Conservation (phyloP, 2,329 filamentous ascomycete genomes). For the Aspergillaceae sp. region DNA sequence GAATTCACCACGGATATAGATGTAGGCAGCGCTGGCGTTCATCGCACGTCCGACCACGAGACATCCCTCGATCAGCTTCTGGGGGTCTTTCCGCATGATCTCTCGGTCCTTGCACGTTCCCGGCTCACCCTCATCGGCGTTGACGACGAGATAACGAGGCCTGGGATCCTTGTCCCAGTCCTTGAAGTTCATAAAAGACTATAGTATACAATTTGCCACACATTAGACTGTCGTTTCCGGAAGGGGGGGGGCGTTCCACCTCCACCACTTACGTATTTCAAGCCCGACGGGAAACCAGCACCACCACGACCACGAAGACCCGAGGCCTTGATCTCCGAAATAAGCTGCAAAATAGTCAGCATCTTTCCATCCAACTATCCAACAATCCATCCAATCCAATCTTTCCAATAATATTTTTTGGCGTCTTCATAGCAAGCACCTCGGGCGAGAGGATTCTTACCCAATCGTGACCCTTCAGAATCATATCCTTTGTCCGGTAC, state of each 20-base stretch:
- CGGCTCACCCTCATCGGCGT: conserved; percentile 96
- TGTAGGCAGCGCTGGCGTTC: conserved; percentile 98
- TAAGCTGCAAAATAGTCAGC: conserved; percentile 53
- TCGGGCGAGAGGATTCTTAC: conserved; percentile 32
- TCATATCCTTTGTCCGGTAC: conserved; percentile 98
- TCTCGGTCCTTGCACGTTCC: conserved; percentile 99
- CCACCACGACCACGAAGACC: conserved; percentile 92
- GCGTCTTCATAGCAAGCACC: neutral
- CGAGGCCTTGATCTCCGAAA: conserved; percentile 92
- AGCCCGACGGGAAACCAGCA: conserved; percentile 91
- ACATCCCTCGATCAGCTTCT: conserved; percentile 97
- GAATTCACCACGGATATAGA: conserved; percentile 98
- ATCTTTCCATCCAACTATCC: conserved; percentile 1
- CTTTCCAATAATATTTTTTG: neutral
- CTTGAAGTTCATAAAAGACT: conserved; percentile 99
- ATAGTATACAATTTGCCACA: conserved; percentile 1
- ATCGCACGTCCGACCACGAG: conserved; percentile 92
- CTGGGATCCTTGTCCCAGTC: conserved; percentile 98
- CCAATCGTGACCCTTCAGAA: conserved; percentile 96
- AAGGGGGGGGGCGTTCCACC: neutral
- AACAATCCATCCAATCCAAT: no score
- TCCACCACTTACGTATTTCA: conserved; percentile 80
- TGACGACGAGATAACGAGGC: conserved; percentile 93
- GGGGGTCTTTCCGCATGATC: conserved; percentile 99
- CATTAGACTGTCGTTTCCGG: neutral